Conservation (phyloP, 805 yeast species). For the Aciculoconidium aculeatum region DNA sequence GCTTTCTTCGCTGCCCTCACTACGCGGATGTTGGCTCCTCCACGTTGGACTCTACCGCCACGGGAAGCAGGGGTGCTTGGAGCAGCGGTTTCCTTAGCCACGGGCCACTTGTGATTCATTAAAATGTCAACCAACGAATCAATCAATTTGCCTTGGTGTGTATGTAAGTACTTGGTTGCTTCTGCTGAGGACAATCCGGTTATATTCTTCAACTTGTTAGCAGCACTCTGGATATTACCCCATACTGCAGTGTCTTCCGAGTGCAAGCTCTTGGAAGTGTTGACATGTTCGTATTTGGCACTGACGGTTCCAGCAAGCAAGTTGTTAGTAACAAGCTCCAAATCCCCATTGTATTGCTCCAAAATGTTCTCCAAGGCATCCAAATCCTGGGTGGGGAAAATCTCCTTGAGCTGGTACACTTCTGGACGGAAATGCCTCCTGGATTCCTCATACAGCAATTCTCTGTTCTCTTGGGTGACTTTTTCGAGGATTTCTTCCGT, state of each 20-base stretch:
- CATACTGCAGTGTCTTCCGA: slow-evolving; percentile 5
- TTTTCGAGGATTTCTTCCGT: slow-evolving; percentile 7
- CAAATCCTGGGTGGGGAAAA: slow-evolving; percentile 41
- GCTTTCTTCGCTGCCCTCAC: slow-evolving; percentile 1
- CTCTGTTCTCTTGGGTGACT: slow-evolving; percentile 4
- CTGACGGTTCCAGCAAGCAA: slow-evolving; percentile 8
- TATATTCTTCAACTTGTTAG: slow-evolving; percentile 14
- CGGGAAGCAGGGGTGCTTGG: slow-evolving; percentile 3
- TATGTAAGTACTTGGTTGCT: slow-evolving; percentile 18
- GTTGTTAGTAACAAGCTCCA: slow-evolving; percentile 21
- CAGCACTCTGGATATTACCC: slow-evolving; percentile 11
- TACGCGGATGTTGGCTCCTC: slow-evolving; percentile 10
- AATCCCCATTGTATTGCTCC: slow-evolving; percentile 22
- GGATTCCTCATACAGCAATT: slow-evolving; percentile 2
- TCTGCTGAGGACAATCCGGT: slow-evolving; percentile 13
- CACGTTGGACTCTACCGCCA: slow-evolving; percentile 33
- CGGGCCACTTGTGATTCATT: slow-evolving; percentile 8
- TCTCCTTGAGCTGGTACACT: slow-evolving; percentile 25
- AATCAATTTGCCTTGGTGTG: slow-evolving; percentile 20
- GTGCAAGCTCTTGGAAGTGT: slow-evolving; percentile 6
- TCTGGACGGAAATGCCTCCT: slow-evolving; percentile 7
- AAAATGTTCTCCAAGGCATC: slow-evolving; percentile 23
- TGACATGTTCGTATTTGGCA: slow-evolving; percentile 3
- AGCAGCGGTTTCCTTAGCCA: neutral
- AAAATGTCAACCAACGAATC: slow-evolving; percentile 35